Evolutionary conservation across 2,329 filamentous ascomycete genomes (phyloP).

Genomic region (Aspergillus costaricaensis): DNA sequence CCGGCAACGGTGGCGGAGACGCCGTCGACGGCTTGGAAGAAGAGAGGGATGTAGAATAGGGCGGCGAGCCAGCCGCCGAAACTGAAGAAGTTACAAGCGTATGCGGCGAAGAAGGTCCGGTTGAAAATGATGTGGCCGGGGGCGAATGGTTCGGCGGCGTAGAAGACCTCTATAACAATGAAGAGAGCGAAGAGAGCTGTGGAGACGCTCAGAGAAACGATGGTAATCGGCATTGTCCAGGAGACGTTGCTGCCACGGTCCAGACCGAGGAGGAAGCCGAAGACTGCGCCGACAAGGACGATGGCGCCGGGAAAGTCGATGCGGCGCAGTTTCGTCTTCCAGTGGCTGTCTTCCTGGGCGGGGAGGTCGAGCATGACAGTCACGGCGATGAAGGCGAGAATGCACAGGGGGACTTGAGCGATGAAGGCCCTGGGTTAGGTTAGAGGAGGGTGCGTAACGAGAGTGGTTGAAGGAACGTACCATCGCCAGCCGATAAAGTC

Average conservation of each 20-base stretch:
- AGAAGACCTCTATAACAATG: constrained; percentile 65
- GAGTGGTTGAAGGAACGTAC: constrained; percentile 42
- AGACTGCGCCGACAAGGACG: constrained; percentile 65
- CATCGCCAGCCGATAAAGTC: constrained; percentile 76
- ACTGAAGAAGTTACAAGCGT: constrained; percentile 71
- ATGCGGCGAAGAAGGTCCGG: constrained; percentile 65
- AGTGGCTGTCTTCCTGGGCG: constrained; percentile 58
- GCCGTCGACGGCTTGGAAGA: constrained; percentile 72
- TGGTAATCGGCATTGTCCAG: constrained; percentile 63
- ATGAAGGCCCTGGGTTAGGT: constrained; percentile 64
- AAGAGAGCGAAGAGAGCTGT: constrained; percentile 66
- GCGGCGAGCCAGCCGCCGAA: constrained; percentile 62
- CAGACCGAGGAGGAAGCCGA: constrained; percentile 67
- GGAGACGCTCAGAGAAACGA: constrained; percentile 59
- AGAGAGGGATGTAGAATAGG: constrained; percentile 74
- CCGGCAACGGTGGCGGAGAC: constrained; percentile 66
- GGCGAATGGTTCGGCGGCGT: constrained; percentile 72
- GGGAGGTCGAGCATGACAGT: constrained; percentile 65
- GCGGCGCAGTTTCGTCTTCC: constrained; percentile 65
- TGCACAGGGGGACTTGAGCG: constrained; percentile 68
- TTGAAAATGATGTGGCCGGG: constrained; percentile 73
- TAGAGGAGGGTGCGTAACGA: not conserved
- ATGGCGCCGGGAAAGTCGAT: constrained; percentile 74
- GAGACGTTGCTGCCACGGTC: constrained; percentile 73
- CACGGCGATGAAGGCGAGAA: constrained; percentile 66